Evolutionary conservation across 2,329 filamentous ascomycete genomes (phyloP), one percentile per base, ranked within the genome.

Genomic region (Ceratocystis alfenasii): DNA sequence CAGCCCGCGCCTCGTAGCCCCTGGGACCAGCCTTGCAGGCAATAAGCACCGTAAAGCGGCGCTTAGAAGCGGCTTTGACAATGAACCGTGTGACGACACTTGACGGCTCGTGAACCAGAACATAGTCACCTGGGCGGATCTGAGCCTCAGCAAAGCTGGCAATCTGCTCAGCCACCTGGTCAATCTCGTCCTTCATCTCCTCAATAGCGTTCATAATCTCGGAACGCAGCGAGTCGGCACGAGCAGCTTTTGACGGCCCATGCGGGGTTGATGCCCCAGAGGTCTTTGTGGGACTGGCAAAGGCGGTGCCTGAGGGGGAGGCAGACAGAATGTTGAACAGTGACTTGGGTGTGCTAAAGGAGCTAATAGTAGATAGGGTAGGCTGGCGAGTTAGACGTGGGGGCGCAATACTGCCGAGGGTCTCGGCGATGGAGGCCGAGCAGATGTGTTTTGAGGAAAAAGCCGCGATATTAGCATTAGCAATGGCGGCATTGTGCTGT

Each of bases 111-210:
- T 96, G 87, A 7, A 92, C 92, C 68, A 99, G 83, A 69, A 99
- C 89, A 71, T 92, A 88, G 75, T 99, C 93, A 73, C 93, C 91
- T 0, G 90, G 89, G 73, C 95, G 90, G 69, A 99, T 95, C 75
- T 96, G 89, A 61, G 95, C 89, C 69, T 95, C 87, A 1, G 92
- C 89, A 69, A 91, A 88, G 25, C 86, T 85, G 1, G 93, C 89
- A 71, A 99, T 95, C 75, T 96, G 91, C 72, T 95, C 90, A 73
- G 96, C 94, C 6, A 91, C 91, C 73, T 93, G 88, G 70, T 88
- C 87, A 66, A 99, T 86, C 76, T 99, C 94, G 73, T 99, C 94
- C 75, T 95, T 89, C 68, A 99, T 91, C 74, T 99, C 94, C 71
- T 90, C 87, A 71, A 99, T 96, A 53, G 92, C 94, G 71, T 94